These are phyloP conservation scores for Aegilops bicornis DNA, from an alignment of 176 grass and related monocot genomes.

Conservation along the genomic window DNA sequence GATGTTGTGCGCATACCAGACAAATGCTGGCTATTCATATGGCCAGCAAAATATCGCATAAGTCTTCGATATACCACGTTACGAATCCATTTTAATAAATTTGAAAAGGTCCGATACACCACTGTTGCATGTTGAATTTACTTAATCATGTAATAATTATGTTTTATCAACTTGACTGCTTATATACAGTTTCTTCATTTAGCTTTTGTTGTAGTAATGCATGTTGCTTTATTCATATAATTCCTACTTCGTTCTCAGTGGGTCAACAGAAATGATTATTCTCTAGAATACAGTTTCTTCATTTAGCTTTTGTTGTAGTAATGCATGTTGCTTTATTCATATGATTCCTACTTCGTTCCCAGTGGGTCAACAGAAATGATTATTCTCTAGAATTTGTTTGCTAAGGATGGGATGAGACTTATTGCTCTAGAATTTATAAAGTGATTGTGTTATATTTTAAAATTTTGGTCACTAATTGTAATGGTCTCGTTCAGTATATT, in stretches of 20 bases:
- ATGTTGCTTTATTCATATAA: neutral
- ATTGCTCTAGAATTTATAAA: neutral
- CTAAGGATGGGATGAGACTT: neutral
- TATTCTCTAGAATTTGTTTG: neutral
- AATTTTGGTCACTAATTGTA: neutral
- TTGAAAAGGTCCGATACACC: conserved; percentile 14
- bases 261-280: neutral
- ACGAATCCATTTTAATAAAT: conserved; percentile 24
- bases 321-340: neutral
- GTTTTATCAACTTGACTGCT: conserved; percentile 7
- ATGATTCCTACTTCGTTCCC: neutral
- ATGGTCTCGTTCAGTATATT: neutral
- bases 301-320: conserved; percentile 14
- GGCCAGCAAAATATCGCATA: conserved; percentile 3
- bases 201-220: neutral
- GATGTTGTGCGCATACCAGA: conserved; percentile 19
- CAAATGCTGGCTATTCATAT: conserved; percentile 21
- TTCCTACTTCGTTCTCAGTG: neutral
- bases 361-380: neutral
- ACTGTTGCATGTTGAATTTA: neutral
- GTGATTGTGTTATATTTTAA: neutral
- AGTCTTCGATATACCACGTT: conserved; percentile 24
- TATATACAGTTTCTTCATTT: conserved; percentile 16
- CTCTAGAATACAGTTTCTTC: neutral
- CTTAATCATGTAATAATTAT: neutral